Percentiles rank a stretch among this genome's conserved stretches.
These are phyloP conservation scores for Dactylellina parvicollis DNA, from an alignment of 2,329 filamentous ascomycete species.

Conservation along the genomic window DNA sequence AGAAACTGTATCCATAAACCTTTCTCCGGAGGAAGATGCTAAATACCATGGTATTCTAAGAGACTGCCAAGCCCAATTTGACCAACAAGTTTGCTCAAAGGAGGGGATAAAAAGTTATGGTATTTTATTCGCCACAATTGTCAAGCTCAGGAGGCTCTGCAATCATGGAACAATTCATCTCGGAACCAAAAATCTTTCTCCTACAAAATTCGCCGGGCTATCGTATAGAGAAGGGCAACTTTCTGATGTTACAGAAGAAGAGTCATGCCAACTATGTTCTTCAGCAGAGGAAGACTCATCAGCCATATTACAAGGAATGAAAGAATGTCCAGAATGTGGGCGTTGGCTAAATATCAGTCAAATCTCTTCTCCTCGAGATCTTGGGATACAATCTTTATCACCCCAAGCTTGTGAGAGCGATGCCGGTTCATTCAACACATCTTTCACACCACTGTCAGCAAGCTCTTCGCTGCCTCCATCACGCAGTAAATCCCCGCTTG, in stretches of 20 bases:
- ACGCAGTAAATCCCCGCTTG: too few species aligned
- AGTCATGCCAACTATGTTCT: neutral
- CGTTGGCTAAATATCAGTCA: neutral
- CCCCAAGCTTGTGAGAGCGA: too few species aligned
- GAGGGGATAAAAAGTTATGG: neutral
- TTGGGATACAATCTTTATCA: too few species aligned
- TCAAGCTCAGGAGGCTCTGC: constrained; percentile 16
- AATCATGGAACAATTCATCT: constrained; percentile 1
- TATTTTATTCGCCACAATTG: constrained; percentile 10
- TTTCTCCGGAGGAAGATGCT: neutral
- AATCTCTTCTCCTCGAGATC: too few species aligned
- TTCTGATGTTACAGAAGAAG: neutral
- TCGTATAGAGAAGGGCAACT: neutral
- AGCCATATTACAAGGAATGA: neutral
- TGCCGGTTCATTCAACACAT: too few species aligned
- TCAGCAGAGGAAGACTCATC: neutral
- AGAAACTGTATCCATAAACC: neutral
- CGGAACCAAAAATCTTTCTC: too few species aligned
- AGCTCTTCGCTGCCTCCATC: neutral
- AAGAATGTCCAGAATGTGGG: constrained; percentile 2
- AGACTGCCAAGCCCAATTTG: constrained; percentile 11
- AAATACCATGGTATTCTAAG: neutral
- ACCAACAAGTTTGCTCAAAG: neutral
- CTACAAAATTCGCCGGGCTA: too few species aligned
- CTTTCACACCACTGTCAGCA: neutral